Conservation (phyloP, 31 red algal species). For the Odonthalia washingtoniensis region DNA sequence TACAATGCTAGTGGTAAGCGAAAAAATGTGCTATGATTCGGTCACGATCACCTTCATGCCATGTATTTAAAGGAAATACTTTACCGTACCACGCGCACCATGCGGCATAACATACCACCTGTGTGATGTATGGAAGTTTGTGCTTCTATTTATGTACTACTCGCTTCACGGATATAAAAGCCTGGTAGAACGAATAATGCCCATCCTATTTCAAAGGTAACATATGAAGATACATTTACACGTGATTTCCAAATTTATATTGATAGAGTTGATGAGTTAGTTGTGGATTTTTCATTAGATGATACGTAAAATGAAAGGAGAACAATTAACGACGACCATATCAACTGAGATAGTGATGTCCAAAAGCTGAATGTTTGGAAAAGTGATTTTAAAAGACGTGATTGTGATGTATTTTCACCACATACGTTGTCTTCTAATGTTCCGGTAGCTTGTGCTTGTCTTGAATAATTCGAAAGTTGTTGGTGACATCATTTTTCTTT, state of each 20-base stretch:
- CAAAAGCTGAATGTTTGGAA: too few relatives aligned
- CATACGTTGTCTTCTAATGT: too few relatives aligned
- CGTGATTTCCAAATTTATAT: conserved; percentile 60
- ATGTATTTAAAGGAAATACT: conserved; percentile 30
- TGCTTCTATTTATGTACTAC: conserved; percentile 36
- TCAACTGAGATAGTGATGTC: too few relatives aligned
- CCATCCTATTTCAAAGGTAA: conserved; percentile 60
- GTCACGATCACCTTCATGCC: conserved; percentile 46
- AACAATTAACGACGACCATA: too few relatives aligned
- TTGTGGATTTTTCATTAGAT: too few relatives aligned
- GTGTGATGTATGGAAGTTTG: conserved; percentile 12
- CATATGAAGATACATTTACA: conserved; percentile 35
- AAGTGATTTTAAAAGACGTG: too few relatives aligned
- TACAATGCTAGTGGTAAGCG: conserved; percentile 49
- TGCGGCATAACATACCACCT: background rate
- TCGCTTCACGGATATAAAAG: conserved; percentile 64
- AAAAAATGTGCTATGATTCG: conserved; percentile 57
- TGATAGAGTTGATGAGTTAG: too few relatives aligned
- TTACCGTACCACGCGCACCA: conserved; percentile 13
- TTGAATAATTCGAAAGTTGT: too few relatives aligned
- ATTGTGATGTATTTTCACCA: too few relatives aligned
- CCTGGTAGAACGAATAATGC: conserved; percentile 67
- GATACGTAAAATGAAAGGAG: too few relatives aligned
- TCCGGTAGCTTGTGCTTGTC: too few relatives aligned
- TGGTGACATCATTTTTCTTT: too few relatives aligned